These are phyloP conservation scores for Tulasnella sp. DNA, from an alignment of 768 basidiomycete genomes.

Conservation along the genomic window DNA sequence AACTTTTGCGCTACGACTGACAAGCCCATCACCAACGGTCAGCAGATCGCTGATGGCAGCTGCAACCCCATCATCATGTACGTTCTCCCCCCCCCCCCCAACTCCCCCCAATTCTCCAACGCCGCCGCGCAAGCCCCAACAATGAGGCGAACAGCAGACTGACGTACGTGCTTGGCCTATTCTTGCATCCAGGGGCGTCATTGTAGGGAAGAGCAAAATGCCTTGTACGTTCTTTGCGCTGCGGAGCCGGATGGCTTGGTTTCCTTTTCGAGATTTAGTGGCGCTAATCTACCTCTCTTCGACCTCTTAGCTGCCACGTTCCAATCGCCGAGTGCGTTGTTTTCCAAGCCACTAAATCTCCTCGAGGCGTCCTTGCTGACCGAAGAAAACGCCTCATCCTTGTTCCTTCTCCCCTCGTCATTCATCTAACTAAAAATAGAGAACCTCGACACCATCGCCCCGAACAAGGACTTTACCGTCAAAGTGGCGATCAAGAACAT, in stretches of 20 bases:
- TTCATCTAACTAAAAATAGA: constrained; percentile 33
- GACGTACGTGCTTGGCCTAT: neutral
- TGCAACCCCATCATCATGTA: constrained; percentile 60
- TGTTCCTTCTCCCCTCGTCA: neutral
- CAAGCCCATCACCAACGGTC: constrained; percentile 59
- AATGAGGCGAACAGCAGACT: neutral
- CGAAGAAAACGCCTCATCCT: neutral
- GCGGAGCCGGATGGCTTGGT: neutral
- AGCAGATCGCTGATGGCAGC: constrained; percentile 52
- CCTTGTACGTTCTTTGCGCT: constrained; percentile 11
- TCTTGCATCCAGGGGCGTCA: constrained; percentile 3
- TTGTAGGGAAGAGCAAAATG: constrained; percentile 6
- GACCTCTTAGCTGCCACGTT: constrained; percentile 11
- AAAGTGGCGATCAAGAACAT: constrained; percentile 50
- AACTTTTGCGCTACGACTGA: constrained; percentile 38
- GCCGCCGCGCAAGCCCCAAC: neutral
- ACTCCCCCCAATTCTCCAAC: neutral
- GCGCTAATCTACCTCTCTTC: constrained; percentile 18
- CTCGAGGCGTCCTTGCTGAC: neutral
- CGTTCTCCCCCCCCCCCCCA: neutral
- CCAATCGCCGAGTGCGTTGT: constrained; percentile 22
- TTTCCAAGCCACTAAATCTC: neutral
- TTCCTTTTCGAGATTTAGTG: neutral
- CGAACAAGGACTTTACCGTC: constrained; percentile 56
- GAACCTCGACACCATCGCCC: constrained; percentile 51